Base-by-base conservation (phyloP, 2,329 filamentous ascomycete genomes). In the Akanthomyces uredinophilus region DNA sequence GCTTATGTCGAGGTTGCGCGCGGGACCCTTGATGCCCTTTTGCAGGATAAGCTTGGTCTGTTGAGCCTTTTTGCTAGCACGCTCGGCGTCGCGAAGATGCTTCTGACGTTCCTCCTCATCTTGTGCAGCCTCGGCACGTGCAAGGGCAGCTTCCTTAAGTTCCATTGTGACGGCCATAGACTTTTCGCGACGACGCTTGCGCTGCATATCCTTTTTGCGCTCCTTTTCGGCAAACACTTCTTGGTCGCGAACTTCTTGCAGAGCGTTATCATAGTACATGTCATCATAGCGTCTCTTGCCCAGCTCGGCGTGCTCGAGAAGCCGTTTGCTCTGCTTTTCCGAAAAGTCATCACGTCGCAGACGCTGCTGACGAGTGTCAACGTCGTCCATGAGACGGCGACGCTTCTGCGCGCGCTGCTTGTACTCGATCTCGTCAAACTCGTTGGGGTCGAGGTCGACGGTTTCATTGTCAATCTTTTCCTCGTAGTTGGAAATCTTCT, bases 131-230 rank as follows among this genome's bases (percentile, higher is more conserved):
- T 89, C 84, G 11, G 93, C 91, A 66, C 89, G 89, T 65, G 89
- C 87, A 50, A 96, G 81, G 4, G 92, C 91, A 4, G 89, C 86
- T 66, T 95, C 90, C 77, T 96, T 95, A 72, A 92, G 88, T 72
- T 97, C 94, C 69, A 96, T 90, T 7, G 92, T 94, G 64, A 96
- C 89, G 4, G 92, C 92, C 81, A 97, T 92, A 5, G 94, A 96
- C 79, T 97, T 97, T 74, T 98, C 94, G 20, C 95, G 89, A 49
- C 95, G 88, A 64, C 95, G 87, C 79, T 98, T 99, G 66, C 95
- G 90, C 74, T 99, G 95, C 92, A 99, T 98, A 72, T 99, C 95
- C 79, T 99, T 99, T 81, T 99, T 99, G 66, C 95, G 91, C 77
- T 99, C 95, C 78, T 99, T 99, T 75, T 99, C 95, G 64, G 94